These are phyloP conservation scores for Thielaviopsis euricoi DNA, from an alignment of 2,329 filamentous ascomycete species.

Conservation along the genomic window DNA sequence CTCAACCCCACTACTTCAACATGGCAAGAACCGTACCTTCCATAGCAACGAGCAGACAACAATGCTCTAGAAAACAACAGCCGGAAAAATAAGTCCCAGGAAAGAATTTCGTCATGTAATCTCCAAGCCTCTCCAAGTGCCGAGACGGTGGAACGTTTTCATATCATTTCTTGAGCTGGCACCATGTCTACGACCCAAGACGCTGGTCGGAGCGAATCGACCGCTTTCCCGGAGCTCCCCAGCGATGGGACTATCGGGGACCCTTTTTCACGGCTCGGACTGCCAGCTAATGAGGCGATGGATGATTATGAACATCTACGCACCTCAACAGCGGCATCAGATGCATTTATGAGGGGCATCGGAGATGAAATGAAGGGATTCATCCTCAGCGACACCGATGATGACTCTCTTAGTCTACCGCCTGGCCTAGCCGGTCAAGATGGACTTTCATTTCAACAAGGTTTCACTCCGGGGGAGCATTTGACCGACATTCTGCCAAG, in stretches of 20 bases:
- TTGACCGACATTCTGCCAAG: conserved; percentile 9
- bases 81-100: neutral
- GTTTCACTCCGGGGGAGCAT: conserved; percentile 4
- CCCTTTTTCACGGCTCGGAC: conserved; percentile 6
- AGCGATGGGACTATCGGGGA: neutral
- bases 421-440: neutral
- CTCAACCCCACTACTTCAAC: neutral
- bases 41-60: neutral
- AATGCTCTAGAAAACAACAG: neutral
- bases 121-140: neutral
- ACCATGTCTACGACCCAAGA: neutral
- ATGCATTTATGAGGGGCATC: neutral
- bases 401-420: conserved; percentile 1
- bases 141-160: neutral
- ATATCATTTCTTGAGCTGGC: neutral
- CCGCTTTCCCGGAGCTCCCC: neutral
- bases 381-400: neutral
- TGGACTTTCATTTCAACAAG: neutral
- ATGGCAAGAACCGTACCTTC: neutral
- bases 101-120: neutral
- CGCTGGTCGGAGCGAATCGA: neutral
- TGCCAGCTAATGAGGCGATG: conserved; percentile 6
- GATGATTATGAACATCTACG: conserved; percentile 8
- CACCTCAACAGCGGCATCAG: conserved; percentile 7
- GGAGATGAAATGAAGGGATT: conserved; percentile 2